A percentile compares a stretch with the other conserved stretches of the same genome.
Conservation (phyloP, 2,329 filamentous ascomycete genomes). For the Talaromyces albobiverticillius region DNA sequence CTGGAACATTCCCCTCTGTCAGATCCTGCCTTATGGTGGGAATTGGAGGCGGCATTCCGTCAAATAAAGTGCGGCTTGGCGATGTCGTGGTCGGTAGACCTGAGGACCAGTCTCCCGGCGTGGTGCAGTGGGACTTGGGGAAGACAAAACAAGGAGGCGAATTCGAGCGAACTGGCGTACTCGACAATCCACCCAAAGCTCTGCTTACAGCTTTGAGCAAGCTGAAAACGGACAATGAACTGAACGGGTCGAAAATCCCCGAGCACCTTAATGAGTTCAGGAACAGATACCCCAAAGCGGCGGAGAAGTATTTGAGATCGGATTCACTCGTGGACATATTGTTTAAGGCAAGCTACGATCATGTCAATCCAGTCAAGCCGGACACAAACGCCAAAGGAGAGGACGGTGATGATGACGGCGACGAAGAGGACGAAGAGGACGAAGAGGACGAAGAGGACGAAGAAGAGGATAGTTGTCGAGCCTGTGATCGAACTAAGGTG, state of each 20-base stretch:
- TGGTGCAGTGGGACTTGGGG: slow-evolving; percentile 23
- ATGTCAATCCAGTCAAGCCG: too few species aligned
- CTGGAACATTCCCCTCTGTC: slow-evolving; percentile 22
- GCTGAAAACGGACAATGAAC: background rate
- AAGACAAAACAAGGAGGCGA: slow-evolving; percentile 11
- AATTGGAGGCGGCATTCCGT: slow-evolving; percentile 30
- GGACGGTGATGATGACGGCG: too few species aligned
- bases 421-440: too few species aligned
- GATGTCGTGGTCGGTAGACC: slow-evolving; percentile 24
- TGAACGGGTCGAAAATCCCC: too few species aligned
- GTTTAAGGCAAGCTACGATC: too few species aligned
- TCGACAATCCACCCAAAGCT: background rate
- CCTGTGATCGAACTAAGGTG: background rate
- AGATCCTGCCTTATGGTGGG: slow-evolving; percentile 41
- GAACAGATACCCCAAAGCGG: too few species aligned
- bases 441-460: too few species aligned
- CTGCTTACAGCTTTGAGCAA: background rate
- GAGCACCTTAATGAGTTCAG: too few species aligned
- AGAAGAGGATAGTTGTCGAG: background rate
- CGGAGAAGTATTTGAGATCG: too few species aligned
- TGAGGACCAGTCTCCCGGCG: slow-evolving; percentile 16
- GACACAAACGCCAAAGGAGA: too few species aligned
- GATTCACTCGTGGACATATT: too few species aligned
- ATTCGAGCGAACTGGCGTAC: background rate
- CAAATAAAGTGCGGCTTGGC: slow-evolving; percentile 22